A percentile compares a stretch with the other conserved stretches of the same genome.
phyloP scores from a whole-genome alignment of 1,284 basidiomycete genomes.

The Hymenochaete sp. region DNA sequence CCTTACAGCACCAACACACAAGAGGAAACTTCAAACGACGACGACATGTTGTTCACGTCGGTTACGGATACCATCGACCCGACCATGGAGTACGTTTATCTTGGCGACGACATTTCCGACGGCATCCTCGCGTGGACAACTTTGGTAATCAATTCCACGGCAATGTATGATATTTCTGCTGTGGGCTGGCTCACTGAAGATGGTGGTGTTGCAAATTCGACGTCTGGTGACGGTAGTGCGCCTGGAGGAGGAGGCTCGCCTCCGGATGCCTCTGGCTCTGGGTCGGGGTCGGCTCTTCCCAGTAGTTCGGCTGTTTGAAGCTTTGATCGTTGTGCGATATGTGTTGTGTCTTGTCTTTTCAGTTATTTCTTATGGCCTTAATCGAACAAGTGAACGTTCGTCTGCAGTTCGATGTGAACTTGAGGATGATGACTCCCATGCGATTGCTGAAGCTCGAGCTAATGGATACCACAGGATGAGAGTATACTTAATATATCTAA shows the following conservation, averaged over 20 bases:
- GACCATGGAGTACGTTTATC: conserved; percentile 19
- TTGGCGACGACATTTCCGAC: conserved; percentile 19
- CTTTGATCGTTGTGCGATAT: no score
- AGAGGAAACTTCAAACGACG: conserved; percentile 19
- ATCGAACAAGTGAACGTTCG: no score
- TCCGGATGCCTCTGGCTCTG: neutral
- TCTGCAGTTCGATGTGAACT: no score
- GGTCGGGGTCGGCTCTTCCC: neutral
- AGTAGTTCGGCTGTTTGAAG: no score
- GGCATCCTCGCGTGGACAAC: conserved; percentile 20
- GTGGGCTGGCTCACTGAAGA: conserved; percentile 1
- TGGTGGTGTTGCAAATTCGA: conserved; percentile 7
- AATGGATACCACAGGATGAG: no score
- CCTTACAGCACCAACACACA: conserved; percentile 21
- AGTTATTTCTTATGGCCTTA: no score
- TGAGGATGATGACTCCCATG: no score
- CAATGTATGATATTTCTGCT: neutral
- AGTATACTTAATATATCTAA: no score
- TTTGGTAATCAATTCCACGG: conserved; percentile 17
- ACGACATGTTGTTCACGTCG: conserved; percentile 18
- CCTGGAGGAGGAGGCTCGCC: neutral
- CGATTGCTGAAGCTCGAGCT: no score
- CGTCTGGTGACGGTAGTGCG: neutral
- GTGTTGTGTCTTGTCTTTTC: no score
- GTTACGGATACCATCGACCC: conserved; percentile 19